phyloP scores from a whole-genome alignment of 768 basidiomycete genomes.

The Gymnopilus junonius region DNA sequence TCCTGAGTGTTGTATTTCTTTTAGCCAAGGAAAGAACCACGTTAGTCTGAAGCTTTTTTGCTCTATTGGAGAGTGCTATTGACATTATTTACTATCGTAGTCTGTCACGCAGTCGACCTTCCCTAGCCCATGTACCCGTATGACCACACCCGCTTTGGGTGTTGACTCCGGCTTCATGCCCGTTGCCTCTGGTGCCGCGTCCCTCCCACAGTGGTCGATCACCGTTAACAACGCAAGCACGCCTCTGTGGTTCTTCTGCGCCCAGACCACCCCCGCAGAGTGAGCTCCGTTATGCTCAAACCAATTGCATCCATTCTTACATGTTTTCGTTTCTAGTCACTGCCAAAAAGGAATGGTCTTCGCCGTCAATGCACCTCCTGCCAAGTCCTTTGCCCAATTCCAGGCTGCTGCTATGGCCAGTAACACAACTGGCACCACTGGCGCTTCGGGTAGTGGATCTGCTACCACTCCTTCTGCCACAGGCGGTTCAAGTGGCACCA shows the following conservation, averaged over 20 bases:
- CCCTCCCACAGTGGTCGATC: constrained; percentile 49
- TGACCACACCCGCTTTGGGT: constrained; percentile 39
- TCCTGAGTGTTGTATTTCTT: background rate
- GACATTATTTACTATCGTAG: constrained; percentile 29
- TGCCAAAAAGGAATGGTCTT: constrained; percentile 66
- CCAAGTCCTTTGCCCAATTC: constrained; percentile 53
- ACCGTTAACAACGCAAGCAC: constrained; percentile 46
- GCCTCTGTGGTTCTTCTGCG: constrained; percentile 69
- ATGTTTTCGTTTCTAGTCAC: constrained; percentile 36
- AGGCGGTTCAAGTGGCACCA: constrained; percentile 17
- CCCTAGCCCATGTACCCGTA: constrained; percentile 49
- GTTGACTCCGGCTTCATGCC: constrained; percentile 57
- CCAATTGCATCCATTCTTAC: background rate
- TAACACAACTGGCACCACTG: constrained; percentile 8
- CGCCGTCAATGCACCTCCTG: constrained; percentile 53
- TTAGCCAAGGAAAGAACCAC: constrained; percentile 49
- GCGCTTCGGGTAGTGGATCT: constrained; percentile 14
- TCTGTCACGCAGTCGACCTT: constrained; percentile 68
- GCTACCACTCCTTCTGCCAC: constrained; percentile 11
- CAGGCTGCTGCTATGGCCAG: constrained; percentile 33
- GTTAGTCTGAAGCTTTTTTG: constrained; percentile 24
- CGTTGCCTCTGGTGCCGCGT: constrained; percentile 34
- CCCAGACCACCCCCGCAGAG: constrained; percentile 40
- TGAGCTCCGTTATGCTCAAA: constrained; percentile 6
- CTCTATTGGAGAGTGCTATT: background rate